Percentiles rank a stretch among this genome's conserved stretches.
phyloP scores from a whole-genome alignment of 371 early-diverging fungal species.

The Lichtheimia ornata region DNA sequence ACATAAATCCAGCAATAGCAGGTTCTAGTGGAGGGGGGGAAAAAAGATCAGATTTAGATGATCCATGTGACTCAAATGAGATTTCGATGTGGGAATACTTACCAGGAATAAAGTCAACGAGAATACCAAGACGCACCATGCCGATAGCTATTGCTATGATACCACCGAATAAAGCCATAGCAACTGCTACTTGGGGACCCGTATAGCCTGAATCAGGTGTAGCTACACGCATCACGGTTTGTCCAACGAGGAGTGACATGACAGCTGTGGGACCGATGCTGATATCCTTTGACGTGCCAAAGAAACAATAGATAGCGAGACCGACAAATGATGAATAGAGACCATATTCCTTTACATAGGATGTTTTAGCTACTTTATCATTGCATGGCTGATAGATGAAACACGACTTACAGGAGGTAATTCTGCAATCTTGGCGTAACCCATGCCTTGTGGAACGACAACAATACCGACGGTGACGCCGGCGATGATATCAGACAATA shows the following conservation, averaged over 20 bases:
- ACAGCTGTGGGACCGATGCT: constrained; percentile 90
- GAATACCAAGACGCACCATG: constrained; percentile 75
- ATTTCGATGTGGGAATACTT: not conserved
- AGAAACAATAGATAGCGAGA: constrained; percentile 72
- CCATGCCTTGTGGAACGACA: constrained; percentile 87
- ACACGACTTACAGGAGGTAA: constrained; percentile 58
- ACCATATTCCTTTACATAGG: constrained; percentile 14
- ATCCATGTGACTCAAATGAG: not conserved
- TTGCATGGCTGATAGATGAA: not conserved
- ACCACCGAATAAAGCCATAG: constrained; percentile 62
- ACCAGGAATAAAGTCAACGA: constrained; percentile 87
- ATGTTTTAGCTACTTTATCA: not conserved
- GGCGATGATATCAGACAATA: constrained; percentile 80
- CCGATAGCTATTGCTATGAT: constrained; percentile 71
- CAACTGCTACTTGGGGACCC: constrained; percentile 52
- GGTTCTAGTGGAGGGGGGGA: constrained; percentile 48
- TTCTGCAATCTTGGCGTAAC: constrained; percentile 82
- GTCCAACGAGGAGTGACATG: constrained; percentile 75
- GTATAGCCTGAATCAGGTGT: constrained; percentile 32
- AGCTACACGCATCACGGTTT: constrained; percentile 55
- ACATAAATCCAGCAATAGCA: constrained; percentile 71
- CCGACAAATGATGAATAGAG: constrained; percentile 65
- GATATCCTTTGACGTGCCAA: constrained; percentile 86
- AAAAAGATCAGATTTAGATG: not conserved
- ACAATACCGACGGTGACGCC: constrained; percentile 87